Percentiles rank a stretch among this genome's conserved stretches.
Evolutionary conservation across 345 rosid genomes (phyloP).

Genomic region (Eucalyptus camaldulensis): DNA sequence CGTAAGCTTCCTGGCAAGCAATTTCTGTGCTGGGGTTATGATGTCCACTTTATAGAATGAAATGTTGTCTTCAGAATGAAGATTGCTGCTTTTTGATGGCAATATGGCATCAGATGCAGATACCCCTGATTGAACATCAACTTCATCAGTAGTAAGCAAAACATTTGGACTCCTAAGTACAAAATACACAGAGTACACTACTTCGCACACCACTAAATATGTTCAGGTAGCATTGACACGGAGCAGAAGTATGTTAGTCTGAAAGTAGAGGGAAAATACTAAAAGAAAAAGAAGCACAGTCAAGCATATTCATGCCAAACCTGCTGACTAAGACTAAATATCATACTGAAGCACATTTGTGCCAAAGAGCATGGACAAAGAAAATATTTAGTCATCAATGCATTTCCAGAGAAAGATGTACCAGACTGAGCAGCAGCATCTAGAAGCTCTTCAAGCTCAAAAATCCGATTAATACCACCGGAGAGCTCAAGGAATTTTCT

Average conservation of each 20-base stretch:
- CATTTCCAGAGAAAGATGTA: conserved; percentile 3
- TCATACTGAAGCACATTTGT: not conserved
- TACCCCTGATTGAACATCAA: conserved; percentile 14
- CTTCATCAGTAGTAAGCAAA: not conserved
- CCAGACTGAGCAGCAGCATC: conserved; percentile 84
- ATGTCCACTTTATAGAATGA: conserved; percentile 74
- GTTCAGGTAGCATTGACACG: not conserved
- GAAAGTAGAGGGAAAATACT: not conserved
- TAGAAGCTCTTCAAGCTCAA: conserved; percentile 94
- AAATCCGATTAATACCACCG: conserved; percentile 80
- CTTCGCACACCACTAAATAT: not conserved
- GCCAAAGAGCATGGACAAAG: not conserved
- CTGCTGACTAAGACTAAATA: not conserved
- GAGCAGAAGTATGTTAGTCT: not conserved
- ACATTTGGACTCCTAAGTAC: not conserved
- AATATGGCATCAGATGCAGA: conserved; percentile 10
- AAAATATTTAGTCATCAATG: not conserved
- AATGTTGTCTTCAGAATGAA: conserved; percentile 36
- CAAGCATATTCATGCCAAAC: not conserved
- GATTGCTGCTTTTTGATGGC: conserved; percentile 10
- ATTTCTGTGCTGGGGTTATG: conserved; percentile 81
- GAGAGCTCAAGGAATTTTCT: conserved; percentile 90
- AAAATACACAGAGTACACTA: not conserved
- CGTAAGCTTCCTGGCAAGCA: conserved; percentile 79
- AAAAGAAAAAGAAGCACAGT: not conserved